A percentile compares a stretch with the other conserved stretches of the same genome.
These are phyloP conservation scores for Talaromyces sp. DNA, from an alignment of 2,329 filamentous ascomycete genomes.

Conservation along the genomic window DNA sequence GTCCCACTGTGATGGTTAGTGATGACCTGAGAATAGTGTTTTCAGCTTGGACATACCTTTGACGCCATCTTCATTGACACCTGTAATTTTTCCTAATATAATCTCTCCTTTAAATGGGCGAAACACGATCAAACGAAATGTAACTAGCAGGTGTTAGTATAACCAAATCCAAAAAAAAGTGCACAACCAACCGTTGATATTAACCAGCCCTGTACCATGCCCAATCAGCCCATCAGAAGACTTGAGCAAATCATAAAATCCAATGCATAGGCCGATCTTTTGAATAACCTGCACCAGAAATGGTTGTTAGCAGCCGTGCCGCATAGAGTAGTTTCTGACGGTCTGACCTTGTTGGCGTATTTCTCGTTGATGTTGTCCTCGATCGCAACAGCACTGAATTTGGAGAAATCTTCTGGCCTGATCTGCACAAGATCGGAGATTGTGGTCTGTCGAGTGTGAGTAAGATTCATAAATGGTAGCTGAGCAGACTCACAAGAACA, in stretches of 20 bases:
- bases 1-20: slow-evolving; percentile 51
- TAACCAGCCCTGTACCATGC: slow-evolving; percentile 84
- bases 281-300: slow-evolving; percentile 62
- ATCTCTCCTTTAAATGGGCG: slow-evolving; percentile 94
- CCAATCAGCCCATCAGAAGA: slow-evolving; percentile 91
- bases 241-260: slow-evolving; percentile 83
- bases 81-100: slow-evolving; percentile 75
- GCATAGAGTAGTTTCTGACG: background rate
- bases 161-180: background rate
- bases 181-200: slow-evolving; percentile 71
- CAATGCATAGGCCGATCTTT: slow-evolving; percentile 88
- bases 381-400: slow-evolving; percentile 72
- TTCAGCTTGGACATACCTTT: slow-evolving; percentile 48
- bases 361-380: slow-evolving; percentile 97
- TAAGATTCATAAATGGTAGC: background rate
- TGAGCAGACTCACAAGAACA: slow-evolving; percentile 40
- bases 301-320: background rate
- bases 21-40: background rate
- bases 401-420: slow-evolving; percentile 78
- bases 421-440: slow-evolving; percentile 94
- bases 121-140: slow-evolving; percentile 90
- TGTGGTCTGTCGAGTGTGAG: slow-evolving; percentile 59
- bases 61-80: slow-evolving; percentile 65
- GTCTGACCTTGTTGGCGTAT: slow-evolving; percentile 77
- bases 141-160: slow-evolving; percentile 50